Base-by-base conservation (phyloP, 257 asterid species). In the Scutellaria minor region DNA sequence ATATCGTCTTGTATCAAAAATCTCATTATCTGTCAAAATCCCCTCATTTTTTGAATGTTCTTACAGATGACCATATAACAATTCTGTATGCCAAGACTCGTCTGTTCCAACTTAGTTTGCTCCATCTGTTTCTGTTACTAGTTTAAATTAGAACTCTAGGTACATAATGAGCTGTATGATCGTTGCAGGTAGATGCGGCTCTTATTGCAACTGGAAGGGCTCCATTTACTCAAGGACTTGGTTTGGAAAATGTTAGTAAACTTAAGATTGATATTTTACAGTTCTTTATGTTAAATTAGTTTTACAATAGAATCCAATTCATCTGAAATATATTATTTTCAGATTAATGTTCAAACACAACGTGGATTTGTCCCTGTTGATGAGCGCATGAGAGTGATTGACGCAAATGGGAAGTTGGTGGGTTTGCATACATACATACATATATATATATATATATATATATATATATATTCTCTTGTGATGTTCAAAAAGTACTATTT, bases 131-230 rank as follows among this genome's bases (percentile, higher is more conserved):
- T 69, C 64, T 20, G 57, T 52, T 50, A 51, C 56, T 66, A 24
- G 47, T 66, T 39, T 44, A 58, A 64, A 22, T 37, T 69, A 71
- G 60, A 48, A 22, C 50, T 64, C 69, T n/a, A 47, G 18, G 58
- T 54, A 61, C 67, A 37, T 71, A 7, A 67, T 65, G 61, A 58
- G 44, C 75, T 75, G 77, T 37, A 73, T 76, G 83, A 71, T 46
- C 41, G 62, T 63, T 73, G 75, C 90, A 94, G 99, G 97, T 94
- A 48, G 99, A 94, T 89, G 97, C 97, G 40, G 96, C 97, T 63
- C 93, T 94, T 74, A 94, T 94, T 84, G 97, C 99, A 63, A 94
- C 99, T 2, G 97, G 99, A 79, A 91, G 97, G 81, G 93, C 96
- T 71, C 99, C 99, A 69, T 94, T 94, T 74, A 91, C 99, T 9